These are phyloP conservation scores for Plasmopara halstedii DNA, from an alignment of 352 stramenopile genomes.

Conservation along the genomic window DNA sequence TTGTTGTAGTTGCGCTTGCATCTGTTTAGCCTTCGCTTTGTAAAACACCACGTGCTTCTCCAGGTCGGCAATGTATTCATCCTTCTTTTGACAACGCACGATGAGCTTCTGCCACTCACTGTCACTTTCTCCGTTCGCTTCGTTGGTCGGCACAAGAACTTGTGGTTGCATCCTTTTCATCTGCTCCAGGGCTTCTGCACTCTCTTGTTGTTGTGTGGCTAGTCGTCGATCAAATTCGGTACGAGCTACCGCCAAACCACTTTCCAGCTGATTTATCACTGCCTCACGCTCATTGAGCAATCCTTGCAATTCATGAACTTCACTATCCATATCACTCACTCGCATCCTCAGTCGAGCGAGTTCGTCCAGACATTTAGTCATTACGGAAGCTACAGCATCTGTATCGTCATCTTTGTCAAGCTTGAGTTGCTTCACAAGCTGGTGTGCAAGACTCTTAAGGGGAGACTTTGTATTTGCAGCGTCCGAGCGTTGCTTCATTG, in stretches of 20 bases:
- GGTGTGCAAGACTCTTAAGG: constrained; percentile 28
- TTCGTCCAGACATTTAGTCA: constrained; percentile 51
- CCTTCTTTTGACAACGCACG: constrained; percentile 63
- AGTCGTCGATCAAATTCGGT: constrained; percentile 68
- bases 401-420: constrained; percentile 1
- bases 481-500: constrained; percentile 37
- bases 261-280: constrained; percentile 50
- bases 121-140: constrained; percentile 19
- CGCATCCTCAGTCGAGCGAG: constrained; percentile 38
- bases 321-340: constrained; percentile 30
- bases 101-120: constrained; percentile 68
- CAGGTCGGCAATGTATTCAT: constrained; percentile 75
- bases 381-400: constrained; percentile 10
- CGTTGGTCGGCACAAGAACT: constrained; percentile 11
- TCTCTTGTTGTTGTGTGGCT: constrained; percentile 44
- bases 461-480: constrained; percentile 32
- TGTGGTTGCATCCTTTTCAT: constrained; percentile 40
- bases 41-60: constrained; percentile 84
- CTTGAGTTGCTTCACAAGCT: constrained; percentile 27
- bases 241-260: constrained; percentile 43
- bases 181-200: constrained; percentile 12
- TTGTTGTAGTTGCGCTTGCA: constrained; percentile 75
- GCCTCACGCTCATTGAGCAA: constrained; percentile 44
- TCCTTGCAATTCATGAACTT: constrained; percentile 30
- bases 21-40: constrained; percentile 82